Evolutionary conservation across 1,284 basidiomycete species (phyloP).

Genomic region (Cutaneotrichosporon sp.): DNA sequence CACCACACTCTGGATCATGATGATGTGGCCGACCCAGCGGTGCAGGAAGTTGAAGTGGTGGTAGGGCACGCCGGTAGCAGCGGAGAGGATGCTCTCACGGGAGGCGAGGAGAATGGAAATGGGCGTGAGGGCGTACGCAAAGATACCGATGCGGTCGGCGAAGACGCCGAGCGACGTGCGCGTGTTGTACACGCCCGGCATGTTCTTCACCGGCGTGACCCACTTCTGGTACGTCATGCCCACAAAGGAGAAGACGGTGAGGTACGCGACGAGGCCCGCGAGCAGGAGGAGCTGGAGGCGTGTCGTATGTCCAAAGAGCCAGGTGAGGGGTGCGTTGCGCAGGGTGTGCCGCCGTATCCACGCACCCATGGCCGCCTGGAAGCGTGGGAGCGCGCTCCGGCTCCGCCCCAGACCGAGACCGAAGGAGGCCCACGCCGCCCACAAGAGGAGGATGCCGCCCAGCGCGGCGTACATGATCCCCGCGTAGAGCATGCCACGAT

Average conservation of each 20-base stretch:
- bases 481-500: conserved; percentile 36
- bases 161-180: conserved; percentile 34
- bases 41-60: conserved; percentile 55
- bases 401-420: background rate
- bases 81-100: conserved; percentile 35
- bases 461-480: conserved; percentile 35
- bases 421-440: conserved; percentile 20
- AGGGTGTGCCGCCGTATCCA: background rate
- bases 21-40: conserved; percentile 43
- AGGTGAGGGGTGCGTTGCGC: conserved; percentile 16
- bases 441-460: conserved; percentile 26
- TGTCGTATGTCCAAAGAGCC: conserved; percentile 35
- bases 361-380: background rate
- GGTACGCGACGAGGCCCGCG: conserved; percentile 25
- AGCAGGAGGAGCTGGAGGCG: conserved; percentile 35
- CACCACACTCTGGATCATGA: conserved; percentile 32
- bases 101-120: conserved; percentile 36
- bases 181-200: conserved; percentile 30
- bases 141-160: conserved; percentile 34
- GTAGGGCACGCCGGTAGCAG: conserved; percentile 38
- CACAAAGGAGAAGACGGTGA: conserved; percentile 36
- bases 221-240: conserved; percentile 36
- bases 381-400: background rate
- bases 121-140: conserved; percentile 41
- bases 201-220: conserved; percentile 37